Evolutionary conservation across 2,329 filamentous ascomycete genomes (phyloP), one percentile per base, ranked within the genome.

Genomic region (Mycogone perniciosa): DNA sequence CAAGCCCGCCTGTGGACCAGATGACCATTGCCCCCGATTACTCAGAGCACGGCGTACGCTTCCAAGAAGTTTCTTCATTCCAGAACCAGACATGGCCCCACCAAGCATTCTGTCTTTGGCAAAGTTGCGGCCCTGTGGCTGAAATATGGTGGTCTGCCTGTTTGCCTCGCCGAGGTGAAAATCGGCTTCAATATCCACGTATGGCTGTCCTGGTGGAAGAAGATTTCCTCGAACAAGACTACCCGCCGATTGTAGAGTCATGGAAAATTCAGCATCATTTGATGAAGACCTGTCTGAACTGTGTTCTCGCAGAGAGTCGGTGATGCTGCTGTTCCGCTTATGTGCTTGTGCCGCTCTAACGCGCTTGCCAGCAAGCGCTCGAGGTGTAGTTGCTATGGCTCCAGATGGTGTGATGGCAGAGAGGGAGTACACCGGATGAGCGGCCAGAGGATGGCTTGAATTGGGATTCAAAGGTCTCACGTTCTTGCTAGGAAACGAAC

Each of bases 191-290:
- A 84, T 72, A 40, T 91, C 83, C 38, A 96, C 86, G 63, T 88
- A 89, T 0, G 91, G 83, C 54, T 93, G 87, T 1, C 81, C 82
- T 1, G 92, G 93, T 11, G 90, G 88, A 54, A 95, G 80, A 5
- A 96, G 65, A 52, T 90, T 88, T 10, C 93, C 93, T 46, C 92
- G 82, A 20, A 97, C 91, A 35, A 99, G 79, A 57, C 87, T 92
- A 7, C 91, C 89, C 4, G 86, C 84, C 60, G 89, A 85, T 9
- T 86, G 82, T 26, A 84, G 73, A 7, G 83, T 76, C 56, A 85
- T 76, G 10, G 83, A 67, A 11, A 84, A 69, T 52, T 84, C 80
- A 4, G 75, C 71, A 26, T 79, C 79, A 55, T 77, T 79, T 55
- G 74, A 73, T 2, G 75, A 64, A 4, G 74, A 63, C 53, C 73